A percentile compares a stretch with the other conserved stretches of the same genome.
Conservation (phyloP, 331 rosid genomes). For the Telfairia occidentalis region DNA sequence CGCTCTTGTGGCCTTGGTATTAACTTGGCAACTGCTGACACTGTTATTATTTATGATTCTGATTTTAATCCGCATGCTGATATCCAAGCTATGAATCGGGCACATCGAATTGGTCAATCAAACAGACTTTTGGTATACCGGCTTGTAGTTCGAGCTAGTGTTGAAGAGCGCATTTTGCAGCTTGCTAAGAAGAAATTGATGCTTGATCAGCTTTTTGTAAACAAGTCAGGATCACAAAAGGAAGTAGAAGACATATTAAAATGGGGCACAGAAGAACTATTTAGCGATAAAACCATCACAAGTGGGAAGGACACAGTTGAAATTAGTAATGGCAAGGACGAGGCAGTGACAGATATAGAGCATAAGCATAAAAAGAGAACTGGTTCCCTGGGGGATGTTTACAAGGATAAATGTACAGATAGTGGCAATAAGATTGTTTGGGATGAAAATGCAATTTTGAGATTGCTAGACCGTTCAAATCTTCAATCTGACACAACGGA, state of each 20-base stretch:
- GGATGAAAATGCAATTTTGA: slow-evolving; percentile 93
- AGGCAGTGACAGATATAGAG: slow-evolving; percentile 53
- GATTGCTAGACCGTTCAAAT: slow-evolving; percentile 90
- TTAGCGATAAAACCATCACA: slow-evolving; percentile 47
- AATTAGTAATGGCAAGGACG: slow-evolving; percentile 60
- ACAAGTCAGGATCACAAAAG: slow-evolving; percentile 91
- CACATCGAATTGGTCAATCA: slow-evolving; percentile 99
- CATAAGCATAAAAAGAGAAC: slow-evolving; percentile 82
- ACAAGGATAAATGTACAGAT: slow-evolving; percentile 90
- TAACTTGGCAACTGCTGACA: slow-evolving; percentile 97
- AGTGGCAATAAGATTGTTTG: slow-evolving; percentile 64
- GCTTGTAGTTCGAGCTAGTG: slow-evolving; percentile 98
- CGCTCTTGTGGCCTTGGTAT: slow-evolving; percentile 99
- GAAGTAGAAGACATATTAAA: slow-evolving; percentile 95
- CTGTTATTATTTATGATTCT: slow-evolving; percentile 95
- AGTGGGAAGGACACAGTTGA: slow-evolving; percentile 58
- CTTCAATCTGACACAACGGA: slow-evolving; percentile 73
- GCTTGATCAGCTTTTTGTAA: slow-evolving; percentile 99
- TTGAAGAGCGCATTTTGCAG: slow-evolving; percentile 99
- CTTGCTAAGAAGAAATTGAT: slow-evolving; percentile 97
- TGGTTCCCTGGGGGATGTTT: slow-evolving; percentile 94
- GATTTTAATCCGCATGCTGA: slow-evolving; percentile 99
- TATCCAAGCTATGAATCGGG: slow-evolving; percentile 99
- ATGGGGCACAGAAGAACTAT: slow-evolving; percentile 99
- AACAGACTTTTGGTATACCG: slow-evolving; percentile 93